phyloP scores from a whole-genome alignment of 495 filamentous ascomycete species.

The Penicillium nucicola region DNA sequence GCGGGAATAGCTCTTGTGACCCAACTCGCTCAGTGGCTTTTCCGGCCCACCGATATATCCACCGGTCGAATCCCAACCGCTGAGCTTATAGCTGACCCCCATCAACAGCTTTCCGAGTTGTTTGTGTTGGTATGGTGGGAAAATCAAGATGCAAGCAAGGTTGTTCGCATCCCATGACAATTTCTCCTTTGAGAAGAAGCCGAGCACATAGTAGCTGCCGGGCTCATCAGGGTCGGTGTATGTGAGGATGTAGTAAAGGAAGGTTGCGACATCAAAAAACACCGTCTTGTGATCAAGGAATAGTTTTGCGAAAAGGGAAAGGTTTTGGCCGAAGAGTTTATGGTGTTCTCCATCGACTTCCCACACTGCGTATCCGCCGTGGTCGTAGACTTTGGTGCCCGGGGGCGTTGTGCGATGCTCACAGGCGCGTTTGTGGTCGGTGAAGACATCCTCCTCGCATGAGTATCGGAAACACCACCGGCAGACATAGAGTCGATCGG shows the following conservation, averaged over 20 bases:
- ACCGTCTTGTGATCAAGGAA: constrained; percentile 98
- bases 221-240: constrained; percentile 38
- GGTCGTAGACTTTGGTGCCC: constrained; percentile 53
- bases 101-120: constrained; percentile 88
- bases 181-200: constrained; percentile 98
- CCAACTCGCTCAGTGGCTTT: constrained; percentile 83
- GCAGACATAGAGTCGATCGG: constrained; percentile 75
- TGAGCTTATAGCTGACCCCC: constrained; percentile 89
- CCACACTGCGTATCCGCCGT: constrained; percentile 67
- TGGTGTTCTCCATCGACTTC: constrained; percentile 88
- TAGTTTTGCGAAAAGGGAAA: constrained; percentile 95
- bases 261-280: constrained; percentile 93
- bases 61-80: constrained; percentile 61
- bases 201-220: constrained; percentile 58
- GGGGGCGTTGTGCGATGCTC: constrained; percentile 37
- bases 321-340: constrained; percentile 90
- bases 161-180: constrained; percentile 99
- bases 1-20: constrained; percentile 71
- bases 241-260: constrained; percentile 89
- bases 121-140: constrained; percentile 91
- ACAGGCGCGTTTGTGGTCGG: constrained; percentile 48
- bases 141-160: constrained; percentile 92
- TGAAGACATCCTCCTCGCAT: constrained; percentile 61
- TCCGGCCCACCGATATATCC: constrained; percentile 87
- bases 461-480: constrained; percentile 92